A percentile compares a stretch with the other conserved stretches of the same genome.
These are phyloP conservation scores for Desmodesmus armatus DNA, from an alignment of 139 green algal species.

Conservation along the genomic window DNA sequence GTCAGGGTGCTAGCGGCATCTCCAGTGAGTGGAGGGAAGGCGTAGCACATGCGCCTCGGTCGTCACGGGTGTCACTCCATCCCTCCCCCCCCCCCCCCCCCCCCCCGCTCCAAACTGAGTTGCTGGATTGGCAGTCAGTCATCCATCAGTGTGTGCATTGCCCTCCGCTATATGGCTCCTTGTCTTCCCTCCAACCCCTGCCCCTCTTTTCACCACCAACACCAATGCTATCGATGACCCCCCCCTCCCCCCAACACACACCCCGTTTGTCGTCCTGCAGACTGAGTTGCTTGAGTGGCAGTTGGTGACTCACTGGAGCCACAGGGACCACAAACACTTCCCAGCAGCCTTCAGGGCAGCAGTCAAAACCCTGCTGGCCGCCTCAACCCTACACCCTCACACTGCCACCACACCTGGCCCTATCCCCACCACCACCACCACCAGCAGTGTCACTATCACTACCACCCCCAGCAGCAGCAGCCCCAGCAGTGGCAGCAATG, in stretches of 20 bases:
- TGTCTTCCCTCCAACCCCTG: too few species aligned
- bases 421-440: too few species aligned
- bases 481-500: not conserved
- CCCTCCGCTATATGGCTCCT: too few species aligned
- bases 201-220: too few species aligned
- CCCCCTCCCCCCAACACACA: too few species aligned
- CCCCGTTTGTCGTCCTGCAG: too few species aligned
- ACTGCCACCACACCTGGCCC: not conserved
- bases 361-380: conserved; percentile 17
- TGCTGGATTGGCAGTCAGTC: conserved; percentile 20
- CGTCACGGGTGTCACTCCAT: too few species aligned
- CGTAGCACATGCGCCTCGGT: not conserved
- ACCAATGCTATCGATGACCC: too few species aligned
- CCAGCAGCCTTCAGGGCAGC: not conserved
- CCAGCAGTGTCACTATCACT: not conserved
- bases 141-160: too few species aligned
- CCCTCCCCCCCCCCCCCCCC: not conserved
- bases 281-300: conserved; percentile 20
- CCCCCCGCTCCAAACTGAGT: not conserved
- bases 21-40: not conserved
- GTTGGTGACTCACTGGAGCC: conserved; percentile 10
- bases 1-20: too few species aligned
- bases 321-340: not conserved
- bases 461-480: not conserved
- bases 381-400: not conserved